Evolutionary conservation across 1,139 yeast species (phyloP).

Genomic region (Pichiaceae sp.): DNA sequence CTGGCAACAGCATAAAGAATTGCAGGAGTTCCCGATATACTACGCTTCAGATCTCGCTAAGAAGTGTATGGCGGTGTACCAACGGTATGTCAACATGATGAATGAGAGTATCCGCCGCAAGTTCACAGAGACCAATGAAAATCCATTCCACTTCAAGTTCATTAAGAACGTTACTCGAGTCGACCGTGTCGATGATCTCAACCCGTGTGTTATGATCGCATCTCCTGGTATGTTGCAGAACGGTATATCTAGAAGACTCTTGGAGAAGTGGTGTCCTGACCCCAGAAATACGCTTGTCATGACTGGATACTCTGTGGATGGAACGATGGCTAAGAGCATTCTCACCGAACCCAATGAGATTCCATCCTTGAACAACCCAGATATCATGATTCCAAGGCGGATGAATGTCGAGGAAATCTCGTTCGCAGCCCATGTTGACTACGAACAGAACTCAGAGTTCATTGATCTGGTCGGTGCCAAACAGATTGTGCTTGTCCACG

Average conservation of each 20-base stretch:
- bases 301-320: slow-evolving; percentile 98
- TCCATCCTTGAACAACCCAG: slow-evolving; percentile 74
- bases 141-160: slow-evolving; percentile 86
- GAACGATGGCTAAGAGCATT: slow-evolving; percentile 90
- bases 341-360: slow-evolving; percentile 85
- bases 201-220: slow-evolving; percentile 94
- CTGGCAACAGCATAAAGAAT: slow-evolving; percentile 79
- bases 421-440: slow-evolving; percentile 98
- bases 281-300: slow-evolving; percentile 78
- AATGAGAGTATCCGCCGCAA: slow-evolving; percentile 78
- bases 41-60: slow-evolving; percentile 92
- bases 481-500: slow-evolving; percentile 85
- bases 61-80: slow-evolving; percentile 96
- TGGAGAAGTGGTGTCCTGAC: slow-evolving; percentile 97
- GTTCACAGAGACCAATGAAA: slow-evolving; percentile 66
- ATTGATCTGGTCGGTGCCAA: slow-evolving; percentile 82
- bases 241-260: slow-evolving; percentile 83
- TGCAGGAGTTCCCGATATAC: slow-evolving; percentile 74
- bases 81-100: slow-evolving; percentile 95
- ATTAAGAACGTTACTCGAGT: slow-evolving; percentile 73
- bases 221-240: slow-evolving; percentile 98
- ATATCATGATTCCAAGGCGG: slow-evolving; percentile 77
- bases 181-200: slow-evolving; percentile 84
- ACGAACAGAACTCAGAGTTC: slow-evolving; percentile 84
- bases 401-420: slow-evolving; percentile 90